Conservation (phyloP, 805 yeast genomes). For the Pichia scutulata region DNA sequence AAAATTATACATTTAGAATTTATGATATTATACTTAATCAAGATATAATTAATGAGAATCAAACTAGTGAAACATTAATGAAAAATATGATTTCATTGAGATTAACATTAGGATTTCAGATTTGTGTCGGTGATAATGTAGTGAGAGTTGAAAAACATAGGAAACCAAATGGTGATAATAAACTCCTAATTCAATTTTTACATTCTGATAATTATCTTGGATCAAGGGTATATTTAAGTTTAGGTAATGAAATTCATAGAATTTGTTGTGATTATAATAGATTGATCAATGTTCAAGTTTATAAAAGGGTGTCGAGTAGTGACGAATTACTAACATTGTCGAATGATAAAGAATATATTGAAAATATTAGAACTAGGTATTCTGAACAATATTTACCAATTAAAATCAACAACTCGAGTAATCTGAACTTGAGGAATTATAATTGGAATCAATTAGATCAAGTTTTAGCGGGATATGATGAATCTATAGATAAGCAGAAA, state of each 20-base stretch:
- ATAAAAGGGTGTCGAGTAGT: constrained; percentile 29
- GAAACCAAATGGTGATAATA: constrained; percentile 47
- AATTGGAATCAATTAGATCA: constrained; percentile 95
- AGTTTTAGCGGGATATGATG: constrained; percentile 84
- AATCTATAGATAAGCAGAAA: constrained; percentile 47
- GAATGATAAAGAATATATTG: constrained; percentile 33
- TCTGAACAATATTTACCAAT: constrained; percentile 58
- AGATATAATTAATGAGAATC: constrained; percentile 44
- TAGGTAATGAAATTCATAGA: constrained; percentile 82
- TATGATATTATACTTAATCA: constrained; percentile 66
- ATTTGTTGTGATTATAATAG: constrained; percentile 67
- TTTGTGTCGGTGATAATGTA: constrained; percentile 68
- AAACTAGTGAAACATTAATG: constrained; percentile 54
- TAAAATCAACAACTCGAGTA: constrained; percentile 44
- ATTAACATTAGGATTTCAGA: constrained; percentile 81
- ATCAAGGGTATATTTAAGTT: constrained; percentile 61
- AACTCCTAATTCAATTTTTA: constrained; percentile 46
- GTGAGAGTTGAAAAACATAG: constrained; percentile 56
- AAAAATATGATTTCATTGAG: constrained; percentile 84
- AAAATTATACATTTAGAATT: constrained; percentile 71
- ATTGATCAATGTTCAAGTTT: constrained; percentile 71
- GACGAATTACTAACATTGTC: constrained; percentile 12
- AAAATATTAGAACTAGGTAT: constrained; percentile 69
- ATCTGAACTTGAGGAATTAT: constrained; percentile 41
- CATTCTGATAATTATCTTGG: constrained; percentile 42